Base-by-base conservation (phyloP, 2,329 filamentous ascomycete species). In the Exophiala aquamarina region DNA sequence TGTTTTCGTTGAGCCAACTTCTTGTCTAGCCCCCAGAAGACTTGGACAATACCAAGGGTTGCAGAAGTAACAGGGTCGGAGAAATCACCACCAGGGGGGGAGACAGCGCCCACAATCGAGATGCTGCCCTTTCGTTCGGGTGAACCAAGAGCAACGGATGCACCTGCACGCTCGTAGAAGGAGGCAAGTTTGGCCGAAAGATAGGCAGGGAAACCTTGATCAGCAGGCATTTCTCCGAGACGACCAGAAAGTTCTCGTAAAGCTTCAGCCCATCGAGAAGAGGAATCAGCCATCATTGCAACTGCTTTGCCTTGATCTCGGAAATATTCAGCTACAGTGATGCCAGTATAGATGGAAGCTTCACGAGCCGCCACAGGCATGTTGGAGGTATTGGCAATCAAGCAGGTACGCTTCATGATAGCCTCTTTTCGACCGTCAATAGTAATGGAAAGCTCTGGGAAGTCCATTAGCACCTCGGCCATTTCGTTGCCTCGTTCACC, bases 21-120 rank as follows among this genome's bases (percentile, higher is more conserved):
- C 86, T 98, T 97, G 79, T 98, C 93, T 41, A 97, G 81, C 79
- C 93, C 93, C 93, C 93, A 98, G 77, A 98, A 98, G 60, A 98
- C 93, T 70, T 98, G 93, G 63, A 98, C 93, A 65, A 98, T 98
- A 81, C 87, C 83, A 38, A 98, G 84, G 15, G 93, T 98, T 58
- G 88, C 87, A 51, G 82, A 89, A 11, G 93, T 98, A 64, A 98
- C 93, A 15, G 93, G 93, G 73, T 98, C 93, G 36, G 93, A 96
- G 78, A 97, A 98, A 77, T 98, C 93, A 82, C 93, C 93, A 76
- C 92, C 93, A 10, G 93, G 93, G 42, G 93, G 93, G 61, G 89
- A 95, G 71, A 98, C 93, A 51, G 93, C 93, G 65, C 91, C 93
- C 62, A 98, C 93, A 62, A 98, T 96, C 68, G 89, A 95, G 74